Evolutionary conservation across 2,329 filamentous ascomycete genomes (phyloP), one percentile per base, ranked within the genome.

Genomic region (Venturia aucupariae): DNA sequence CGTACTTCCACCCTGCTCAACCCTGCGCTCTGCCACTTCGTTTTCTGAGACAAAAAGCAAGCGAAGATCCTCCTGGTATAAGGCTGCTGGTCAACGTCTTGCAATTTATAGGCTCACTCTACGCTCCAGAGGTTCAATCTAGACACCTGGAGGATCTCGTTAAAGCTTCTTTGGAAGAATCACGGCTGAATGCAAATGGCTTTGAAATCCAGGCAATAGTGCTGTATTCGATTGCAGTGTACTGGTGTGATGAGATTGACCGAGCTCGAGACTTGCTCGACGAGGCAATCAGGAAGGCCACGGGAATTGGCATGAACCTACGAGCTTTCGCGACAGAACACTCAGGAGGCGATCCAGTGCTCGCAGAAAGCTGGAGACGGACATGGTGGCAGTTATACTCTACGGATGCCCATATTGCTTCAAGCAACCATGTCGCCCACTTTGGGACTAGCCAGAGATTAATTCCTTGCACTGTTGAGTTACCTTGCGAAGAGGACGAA

Each of bases 361-460:
- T 92, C 3, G 89, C 92, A 72, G 92, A 97, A 75, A 90, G 88
- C 72, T 88, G 90, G 84, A 84, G 91, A 22, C 82, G 92, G 65
- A 97, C 92, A 1, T 97, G 92, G 92, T 96, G 92, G 92, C 90
- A 84, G 69, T 71, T 90, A 44, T 93, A 88, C 72, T 83, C 90
- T 24, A 83, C 90, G 19, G 91, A 96, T 72, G 90, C 88, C 63
- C 88, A 95, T 82, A 82, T 96, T 68, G 90, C 90, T 5, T 90
- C 90, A 4, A 86, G 96, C 68, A 89, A 89, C 68, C 83, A 86
- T 17, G 83, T 85, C 66, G 88, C 88, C 51, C 87, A 84, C 64
- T 90, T 90, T 73, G 75, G 82, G n/a, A 39, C 39, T 27, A 61
- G 39, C 17, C 59, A 61, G 32, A 30, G 59, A 8, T n/a, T 27